These are phyloP conservation scores for Pseudohalonectria lignicola DNA, from an alignment of 2,329 filamentous ascomycete genomes.

Conservation along the genomic window DNA sequence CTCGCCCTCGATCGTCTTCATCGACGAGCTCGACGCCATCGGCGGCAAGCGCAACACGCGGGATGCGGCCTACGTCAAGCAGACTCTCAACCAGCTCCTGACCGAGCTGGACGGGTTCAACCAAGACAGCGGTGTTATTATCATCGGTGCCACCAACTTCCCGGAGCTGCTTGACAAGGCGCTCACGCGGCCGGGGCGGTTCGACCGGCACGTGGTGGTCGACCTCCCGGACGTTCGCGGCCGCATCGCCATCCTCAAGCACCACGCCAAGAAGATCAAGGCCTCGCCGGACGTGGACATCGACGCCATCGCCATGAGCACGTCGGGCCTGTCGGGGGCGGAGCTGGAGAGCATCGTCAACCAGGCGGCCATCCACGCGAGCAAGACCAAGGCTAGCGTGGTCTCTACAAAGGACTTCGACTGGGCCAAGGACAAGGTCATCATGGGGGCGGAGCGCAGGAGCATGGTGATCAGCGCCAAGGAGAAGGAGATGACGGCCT, in stretches of 20 bases:
- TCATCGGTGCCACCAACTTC: constrained; percentile 93
- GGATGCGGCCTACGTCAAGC: constrained; percentile 91
- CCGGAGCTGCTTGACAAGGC: constrained; percentile 92
- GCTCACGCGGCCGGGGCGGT: constrained; percentile 84
- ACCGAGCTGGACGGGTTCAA: constrained; percentile 97
- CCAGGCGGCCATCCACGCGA: constrained; percentile 90
- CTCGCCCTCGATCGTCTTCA: constrained; percentile 57
- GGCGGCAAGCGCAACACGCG: constrained; percentile 87
- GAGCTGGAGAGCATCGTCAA: constrained; percentile 97
- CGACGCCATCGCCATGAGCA: constrained; percentile 73
- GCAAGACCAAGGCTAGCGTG: constrained; percentile 65
- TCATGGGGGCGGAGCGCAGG: constrained; percentile 89
- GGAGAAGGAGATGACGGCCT: constrained; percentile 93
- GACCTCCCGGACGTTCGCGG: constrained; percentile 87
- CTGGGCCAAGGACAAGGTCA: constrained; percentile 96
- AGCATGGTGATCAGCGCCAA: constrained; percentile 85
- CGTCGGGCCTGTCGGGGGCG: constrained; percentile 85
- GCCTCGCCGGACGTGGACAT: constrained; percentile 71
- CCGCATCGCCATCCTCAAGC: constrained; percentile 82
- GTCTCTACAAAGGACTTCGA: constrained; percentile 77
- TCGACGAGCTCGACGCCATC: constrained; percentile 86
- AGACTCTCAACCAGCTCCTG: constrained; percentile 92
- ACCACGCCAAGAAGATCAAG: constrained; percentile 89
- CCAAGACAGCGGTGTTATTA: constrained; percentile 87
- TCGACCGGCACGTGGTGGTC: constrained; percentile 86